phyloP scores from a whole-genome alignment of 352 stramenopile species.

The Thraustotheca clavata region DNA sequence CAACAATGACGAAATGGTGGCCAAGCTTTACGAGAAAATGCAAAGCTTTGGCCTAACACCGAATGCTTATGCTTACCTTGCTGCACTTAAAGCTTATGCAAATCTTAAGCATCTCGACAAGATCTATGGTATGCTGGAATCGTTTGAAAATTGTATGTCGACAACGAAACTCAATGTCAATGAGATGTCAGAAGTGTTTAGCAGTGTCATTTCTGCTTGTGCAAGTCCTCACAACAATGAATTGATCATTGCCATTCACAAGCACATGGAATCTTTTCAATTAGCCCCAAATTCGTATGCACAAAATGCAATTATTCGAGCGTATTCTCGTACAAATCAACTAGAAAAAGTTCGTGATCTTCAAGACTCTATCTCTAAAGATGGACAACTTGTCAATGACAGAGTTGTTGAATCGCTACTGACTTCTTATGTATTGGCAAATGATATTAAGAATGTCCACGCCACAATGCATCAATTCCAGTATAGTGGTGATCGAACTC shows the following conservation, averaged over 20 bases:
- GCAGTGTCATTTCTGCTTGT: constrained; percentile 56
- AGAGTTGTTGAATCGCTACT: constrained; percentile 45
- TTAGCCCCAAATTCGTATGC: constrained; percentile 67
- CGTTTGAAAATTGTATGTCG: constrained; percentile 17
- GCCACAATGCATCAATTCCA: constrained; percentile 34
- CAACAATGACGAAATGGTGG: constrained; percentile 7
- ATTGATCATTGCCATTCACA: constrained; percentile 63
- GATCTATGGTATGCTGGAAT: neutral
- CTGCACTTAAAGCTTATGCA: constrained; percentile 7
- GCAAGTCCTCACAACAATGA: constrained; percentile 58
- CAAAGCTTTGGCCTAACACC: neutral
- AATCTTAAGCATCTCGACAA: neutral
- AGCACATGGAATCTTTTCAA: constrained; percentile 52
- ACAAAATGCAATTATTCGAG: constrained; percentile 59
- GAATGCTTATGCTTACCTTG: constrained; percentile 16
- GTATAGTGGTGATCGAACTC: neutral
- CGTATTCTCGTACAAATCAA: constrained; percentile 49
- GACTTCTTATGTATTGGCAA: constrained; percentile 48
- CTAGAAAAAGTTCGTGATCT: constrained; percentile 52
- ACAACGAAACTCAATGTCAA: neutral
- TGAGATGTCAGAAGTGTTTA: constrained; percentile 2
- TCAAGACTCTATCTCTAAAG: constrained; percentile 26
- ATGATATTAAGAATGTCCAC: constrained; percentile 36
- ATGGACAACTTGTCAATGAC: constrained; percentile 1
- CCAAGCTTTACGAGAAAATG: constrained; percentile 6